Evolutionary conservation across 768 basidiomycete genomes (phyloP), one percentile per base, ranked within the genome.

Genomic region (Asterophora lycoperdoides): DNA sequence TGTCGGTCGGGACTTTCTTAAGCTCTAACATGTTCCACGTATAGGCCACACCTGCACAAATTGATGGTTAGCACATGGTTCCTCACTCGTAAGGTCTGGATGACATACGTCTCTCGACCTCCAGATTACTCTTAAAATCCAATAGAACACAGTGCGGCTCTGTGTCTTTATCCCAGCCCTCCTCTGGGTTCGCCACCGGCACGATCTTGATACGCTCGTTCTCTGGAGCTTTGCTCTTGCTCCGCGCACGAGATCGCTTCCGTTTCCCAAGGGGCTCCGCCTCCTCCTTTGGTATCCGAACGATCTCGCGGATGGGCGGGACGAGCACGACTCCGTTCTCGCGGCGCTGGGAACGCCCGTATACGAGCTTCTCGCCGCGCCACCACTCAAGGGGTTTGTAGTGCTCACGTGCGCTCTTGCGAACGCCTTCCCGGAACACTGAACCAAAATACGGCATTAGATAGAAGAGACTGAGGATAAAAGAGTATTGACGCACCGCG

Each of bases 341-440:
- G 8, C 75, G 68, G 10, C 57, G 51, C 3, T 61, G 56, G 9
- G 62, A 58, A 44, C 83, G 77, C 5, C 85, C 86, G 58, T 92
- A 97, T 2, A 93, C 83, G 18, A 92, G 78, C 53, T 83, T 85
- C 68, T 98, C 95, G 56, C 82, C 81, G n/a, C 93, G 80, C 95
- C 95, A 98, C 73, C 78, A 95, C 34, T 90, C 88, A 30, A 98
- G 72, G 4, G 94, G 95, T 41, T 69, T 69, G 57, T 80, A 82
- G 28, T 81, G 80, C 45, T 77, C 71, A 18, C 94, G 83, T 41
- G 70, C 69, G 26, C 90, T 85, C 42, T 86, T 82, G 14, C 93
- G 84, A 1, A 88, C 70, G 18, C 84, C 84, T 39, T 74, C 68
- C 2, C 73, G 68, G n/a, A 59, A 55, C 3, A 58, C 73, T 75